phyloP scores from a whole-genome alignment of 2,329 filamentous ascomycete genomes.

The Apiospora koreana region DNA sequence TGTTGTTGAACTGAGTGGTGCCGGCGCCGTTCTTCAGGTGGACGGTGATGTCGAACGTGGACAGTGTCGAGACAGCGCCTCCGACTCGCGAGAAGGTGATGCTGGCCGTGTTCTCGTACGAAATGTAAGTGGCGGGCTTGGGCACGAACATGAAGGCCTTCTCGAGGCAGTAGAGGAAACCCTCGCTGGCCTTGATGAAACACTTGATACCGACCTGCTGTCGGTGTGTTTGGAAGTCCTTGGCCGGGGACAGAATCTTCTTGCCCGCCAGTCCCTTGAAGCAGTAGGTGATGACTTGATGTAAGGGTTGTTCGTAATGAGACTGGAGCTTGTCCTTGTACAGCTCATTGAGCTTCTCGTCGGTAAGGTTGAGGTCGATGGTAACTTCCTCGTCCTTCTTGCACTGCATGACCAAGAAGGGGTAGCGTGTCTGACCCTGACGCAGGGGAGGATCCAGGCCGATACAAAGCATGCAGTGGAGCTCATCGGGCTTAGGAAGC shows the following conservation, averaged over 20 bases:
- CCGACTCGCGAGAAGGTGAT: conserved; percentile 96
- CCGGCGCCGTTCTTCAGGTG: conserved; percentile 83
- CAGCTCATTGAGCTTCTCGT: conserved; percentile 77
- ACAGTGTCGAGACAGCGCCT: conserved; percentile 87
- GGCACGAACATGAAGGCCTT: conserved; percentile 99
- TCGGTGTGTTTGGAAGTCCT: conserved; percentile 93
- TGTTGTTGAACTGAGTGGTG: conserved; percentile 97
- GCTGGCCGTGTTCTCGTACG: conserved; percentile 87
- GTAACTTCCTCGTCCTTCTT: conserved; percentile 97
- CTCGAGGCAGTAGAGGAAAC: conserved; percentile 94
- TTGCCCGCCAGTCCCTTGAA: conserved; percentile 94
- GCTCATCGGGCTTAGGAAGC: conserved; percentile 96
- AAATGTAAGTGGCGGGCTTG: conserved; percentile 96
- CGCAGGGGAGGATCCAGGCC: conserved; percentile 92
- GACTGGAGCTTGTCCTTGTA: conserved; percentile 88
- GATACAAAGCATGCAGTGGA: conserved; percentile 92
- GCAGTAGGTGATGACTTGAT: conserved; percentile 91
- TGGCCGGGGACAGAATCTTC: conserved; percentile 90
- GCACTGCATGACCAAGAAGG: conserved; percentile 98
- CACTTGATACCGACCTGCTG: conserved; percentile 96
- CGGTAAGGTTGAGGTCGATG: conserved; percentile 93
- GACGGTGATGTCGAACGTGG: conserved; percentile 96
- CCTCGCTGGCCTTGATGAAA: conserved; percentile 99
- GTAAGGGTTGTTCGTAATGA: conserved; percentile 91
- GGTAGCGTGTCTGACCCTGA: conserved; percentile 96